Percentiles rank a stretch among this genome's conserved stretches.
Evolutionary conservation across 176 grass and related monocot species (phyloP).

Genomic region (Juncus effusus): DNA sequence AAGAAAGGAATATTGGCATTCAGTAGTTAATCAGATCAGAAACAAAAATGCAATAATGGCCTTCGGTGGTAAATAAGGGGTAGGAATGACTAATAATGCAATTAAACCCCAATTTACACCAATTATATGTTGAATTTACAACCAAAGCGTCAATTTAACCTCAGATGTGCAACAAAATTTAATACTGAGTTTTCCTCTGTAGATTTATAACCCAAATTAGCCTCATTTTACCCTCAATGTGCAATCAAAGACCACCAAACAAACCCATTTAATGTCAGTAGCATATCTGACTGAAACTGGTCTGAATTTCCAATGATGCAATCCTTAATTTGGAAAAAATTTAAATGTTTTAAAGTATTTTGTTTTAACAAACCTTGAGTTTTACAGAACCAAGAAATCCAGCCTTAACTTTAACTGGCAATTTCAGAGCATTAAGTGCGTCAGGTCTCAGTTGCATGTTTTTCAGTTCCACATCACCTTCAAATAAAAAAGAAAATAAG

Average conservation of each 20-base stretch:
- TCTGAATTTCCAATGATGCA: too few species aligned
- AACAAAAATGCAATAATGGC: not conserved
- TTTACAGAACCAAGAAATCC: conserved; percentile 97
- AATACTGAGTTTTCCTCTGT: too few species aligned
- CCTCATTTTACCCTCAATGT: not conserved
- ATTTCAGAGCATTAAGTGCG: conserved; percentile 91
- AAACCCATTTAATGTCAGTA: too few species aligned
- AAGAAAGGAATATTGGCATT: not conserved
- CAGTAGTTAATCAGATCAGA: conserved; percentile 26
- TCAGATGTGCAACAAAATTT: too few species aligned
- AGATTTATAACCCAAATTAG: conserved; percentile 10
- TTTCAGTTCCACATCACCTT: conserved; percentile 87
- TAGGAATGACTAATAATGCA: not conserved
- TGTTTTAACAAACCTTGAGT: conserved; percentile 70
- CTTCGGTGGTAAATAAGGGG: not conserved
- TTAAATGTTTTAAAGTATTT: conserved; percentile 5
- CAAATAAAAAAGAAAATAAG: conserved; percentile 1
- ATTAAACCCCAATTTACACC: not conserved
- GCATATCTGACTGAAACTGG: not conserved
- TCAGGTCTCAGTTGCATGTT: conserved; percentile 97
- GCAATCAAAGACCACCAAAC: not conserved
- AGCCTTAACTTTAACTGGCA: conserved; percentile 91
- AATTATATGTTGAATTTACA: conserved; percentile 9
- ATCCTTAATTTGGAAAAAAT: too few species aligned
- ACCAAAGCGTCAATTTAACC: conserved; percentile 1